Evolutionary conservation across 2,329 filamentous ascomycete genomes (phyloP).

Genomic region (Claviceps sp.): DNA sequence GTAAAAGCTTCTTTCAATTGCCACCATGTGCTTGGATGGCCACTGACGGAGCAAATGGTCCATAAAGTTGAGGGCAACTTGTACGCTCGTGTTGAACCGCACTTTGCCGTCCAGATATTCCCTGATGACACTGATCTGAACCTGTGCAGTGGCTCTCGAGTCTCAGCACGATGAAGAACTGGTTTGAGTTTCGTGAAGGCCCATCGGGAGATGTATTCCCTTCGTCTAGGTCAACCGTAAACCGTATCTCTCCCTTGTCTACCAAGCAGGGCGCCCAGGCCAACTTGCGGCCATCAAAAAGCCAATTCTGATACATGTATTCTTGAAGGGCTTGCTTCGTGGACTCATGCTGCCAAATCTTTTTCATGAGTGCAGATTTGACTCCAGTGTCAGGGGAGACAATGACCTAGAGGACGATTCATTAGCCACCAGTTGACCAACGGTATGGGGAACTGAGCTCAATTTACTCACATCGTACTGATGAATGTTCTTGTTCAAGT

Average conservation of each 20-base stretch:
- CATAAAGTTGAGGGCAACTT: constrained; percentile 78
- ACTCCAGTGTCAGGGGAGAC: constrained; percentile 52
- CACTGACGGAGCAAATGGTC: constrained; percentile 77
- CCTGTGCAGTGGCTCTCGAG: constrained; percentile 50
- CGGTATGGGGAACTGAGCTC: neutral
- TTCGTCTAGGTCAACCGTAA: constrained; percentile 59
- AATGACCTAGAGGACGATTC: constrained; percentile 37
- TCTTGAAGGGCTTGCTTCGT: constrained; percentile 42
- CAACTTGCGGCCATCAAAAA: constrained; percentile 74
- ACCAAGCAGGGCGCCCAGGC: constrained; percentile 52
- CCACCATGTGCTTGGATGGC: constrained; percentile 53
- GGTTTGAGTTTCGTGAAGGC: constrained; percentile 26
- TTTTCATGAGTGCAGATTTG: constrained; percentile 50
- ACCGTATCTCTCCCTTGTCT: constrained; percentile 34
- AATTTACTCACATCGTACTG: constrained; percentile 67
- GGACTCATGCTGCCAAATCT: constrained; percentile 56
- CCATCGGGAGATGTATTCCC: constrained; percentile 35
- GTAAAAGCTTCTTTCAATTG: constrained; percentile 79
- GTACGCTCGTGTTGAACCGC: constrained; percentile 50
- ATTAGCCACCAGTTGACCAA: neutral
- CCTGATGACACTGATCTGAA: constrained; percentile 54
- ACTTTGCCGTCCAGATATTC: constrained; percentile 50
- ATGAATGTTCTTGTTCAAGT: constrained; percentile 49
- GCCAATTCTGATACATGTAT: constrained; percentile 36
- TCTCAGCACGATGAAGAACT: constrained; percentile 48